Conservation (phyloP, 176 grass and related monocot genomes). For the Bonia amplexicaulis region DNA sequence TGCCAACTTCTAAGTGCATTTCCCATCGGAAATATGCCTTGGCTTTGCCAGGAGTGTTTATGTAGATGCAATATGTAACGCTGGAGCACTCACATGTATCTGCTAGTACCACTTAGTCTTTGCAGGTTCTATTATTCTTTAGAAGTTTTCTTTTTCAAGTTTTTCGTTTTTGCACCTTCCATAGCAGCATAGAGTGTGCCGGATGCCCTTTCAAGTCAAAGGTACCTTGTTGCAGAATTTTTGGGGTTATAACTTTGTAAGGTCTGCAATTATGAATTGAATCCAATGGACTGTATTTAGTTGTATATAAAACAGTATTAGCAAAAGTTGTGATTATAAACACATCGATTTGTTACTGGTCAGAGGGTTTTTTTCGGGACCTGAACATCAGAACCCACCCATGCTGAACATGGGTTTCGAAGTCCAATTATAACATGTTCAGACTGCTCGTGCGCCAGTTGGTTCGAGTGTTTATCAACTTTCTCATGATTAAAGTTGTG, state of each 20-base stretch:
- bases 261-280: background rate
- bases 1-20: background rate
- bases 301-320: background rate
- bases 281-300: background rate
- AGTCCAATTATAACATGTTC: background rate
- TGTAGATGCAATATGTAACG: background rate
- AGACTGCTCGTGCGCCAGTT: background rate
- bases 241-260: slow-evolving; percentile 9
- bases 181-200: background rate
- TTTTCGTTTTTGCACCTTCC: background rate
- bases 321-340: background rate
- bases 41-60: background rate
- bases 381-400: background rate
- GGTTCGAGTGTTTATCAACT: background rate
- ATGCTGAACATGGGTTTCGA: background rate
- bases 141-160: background rate
- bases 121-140: background rate
- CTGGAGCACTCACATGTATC: background rate
- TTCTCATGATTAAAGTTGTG: background rate
- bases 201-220: background rate
- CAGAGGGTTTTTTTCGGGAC: background rate
- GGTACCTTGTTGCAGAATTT: slow-evolving; percentile 20
- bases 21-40: background rate
- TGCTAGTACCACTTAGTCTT: background rate
- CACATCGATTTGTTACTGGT: background rate